Percentiles rank a stretch among this genome's conserved stretches.
These are phyloP conservation scores for Limonium bicolor DNA, from an alignment of 148 eudicot genomes.

Conservation along the genomic window DNA sequence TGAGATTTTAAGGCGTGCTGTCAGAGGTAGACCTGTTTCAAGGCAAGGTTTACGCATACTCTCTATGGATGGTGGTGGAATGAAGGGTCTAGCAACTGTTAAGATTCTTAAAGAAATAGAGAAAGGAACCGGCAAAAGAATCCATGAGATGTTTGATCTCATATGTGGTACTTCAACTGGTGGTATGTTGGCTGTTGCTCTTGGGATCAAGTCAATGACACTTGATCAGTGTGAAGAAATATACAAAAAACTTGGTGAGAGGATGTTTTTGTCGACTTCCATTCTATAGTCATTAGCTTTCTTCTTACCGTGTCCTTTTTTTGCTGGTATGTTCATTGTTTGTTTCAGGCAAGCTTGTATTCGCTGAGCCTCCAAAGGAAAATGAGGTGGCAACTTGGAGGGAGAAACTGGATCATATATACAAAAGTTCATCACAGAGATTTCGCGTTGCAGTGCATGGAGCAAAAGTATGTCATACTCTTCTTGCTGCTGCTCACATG, in stretches of 20 bases:
- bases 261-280: too few species aligned
- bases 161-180: constrained; percentile 99
- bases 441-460: constrained; percentile 99
- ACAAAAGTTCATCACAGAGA: constrained; percentile 96
- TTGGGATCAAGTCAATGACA: constrained; percentile 82
- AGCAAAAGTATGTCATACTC: constrained; percentile 57
- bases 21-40: constrained; percentile 66
- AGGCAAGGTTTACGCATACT: constrained; percentile 96
- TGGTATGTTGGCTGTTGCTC: constrained; percentile 99
- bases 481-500: not conserved
- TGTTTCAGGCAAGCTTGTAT: constrained; percentile 83
- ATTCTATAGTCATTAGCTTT: too few species aligned
- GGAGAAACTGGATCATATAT: constrained; percentile 94
- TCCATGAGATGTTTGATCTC: constrained; percentile 97
- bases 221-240: constrained; percentile 95
- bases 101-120: constrained; percentile 85
- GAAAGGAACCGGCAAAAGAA: constrained; percentile 80
- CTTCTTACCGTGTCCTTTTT: not conserved
- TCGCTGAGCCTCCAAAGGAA: constrained; percentile 94
- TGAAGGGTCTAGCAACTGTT: constrained; percentile 97
- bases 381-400: constrained; percentile 93
- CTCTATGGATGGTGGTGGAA: constrained; percentile 99
- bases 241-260: constrained; percentile 90
- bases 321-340: not conserved
- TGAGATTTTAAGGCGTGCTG: constrained; percentile 83